Evolutionary conservation across 148 eudicot genomes (phyloP).

Genomic region (Silene conica): DNA sequence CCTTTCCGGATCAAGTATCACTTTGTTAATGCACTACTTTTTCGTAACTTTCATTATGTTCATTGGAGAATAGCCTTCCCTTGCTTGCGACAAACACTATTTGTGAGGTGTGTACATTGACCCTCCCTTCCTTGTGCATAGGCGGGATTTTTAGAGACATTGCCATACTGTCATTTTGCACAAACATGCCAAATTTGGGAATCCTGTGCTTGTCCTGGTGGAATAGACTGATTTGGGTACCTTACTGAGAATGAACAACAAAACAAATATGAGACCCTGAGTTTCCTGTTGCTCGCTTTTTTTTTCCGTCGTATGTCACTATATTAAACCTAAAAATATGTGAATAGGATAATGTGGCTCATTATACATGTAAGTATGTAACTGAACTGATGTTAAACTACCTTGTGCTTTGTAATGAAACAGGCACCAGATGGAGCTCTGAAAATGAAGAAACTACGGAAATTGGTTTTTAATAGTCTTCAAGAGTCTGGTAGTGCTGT

Average conservation of each 20-base stretch:
- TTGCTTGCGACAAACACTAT: not conserved
- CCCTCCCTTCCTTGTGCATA: not conserved
- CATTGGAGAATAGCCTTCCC: not conserved
- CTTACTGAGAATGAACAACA: not conserved
- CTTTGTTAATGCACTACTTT: no score
- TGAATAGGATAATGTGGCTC: not conserved
- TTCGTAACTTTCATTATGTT: not conserved
- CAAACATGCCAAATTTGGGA: not conserved
- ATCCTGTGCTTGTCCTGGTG: not conserved
- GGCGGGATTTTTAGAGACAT: not conserved
- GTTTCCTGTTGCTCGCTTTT: not conserved
- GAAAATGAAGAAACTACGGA: conserved; percentile 65
- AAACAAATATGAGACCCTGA: not conserved
- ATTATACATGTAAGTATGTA: not conserved
- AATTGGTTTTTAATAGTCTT: conserved; percentile 48
- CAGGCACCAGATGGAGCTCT: conserved; percentile 58
- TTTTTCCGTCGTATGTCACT: not conserved
- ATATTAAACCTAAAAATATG: not conserved
- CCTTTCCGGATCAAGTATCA: no score
- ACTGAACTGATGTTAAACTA: not conserved
- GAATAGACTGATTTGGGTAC: no score
- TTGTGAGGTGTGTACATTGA: not conserved
- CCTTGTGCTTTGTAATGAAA: conserved; percentile 4
- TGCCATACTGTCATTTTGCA: not conserved
- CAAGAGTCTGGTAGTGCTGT: conserved; percentile 43